These are phyloP conservation scores for Protea cynaroides DNA, from an alignment of 164 flowering plant genomes.

Conservation along the genomic window DNA sequence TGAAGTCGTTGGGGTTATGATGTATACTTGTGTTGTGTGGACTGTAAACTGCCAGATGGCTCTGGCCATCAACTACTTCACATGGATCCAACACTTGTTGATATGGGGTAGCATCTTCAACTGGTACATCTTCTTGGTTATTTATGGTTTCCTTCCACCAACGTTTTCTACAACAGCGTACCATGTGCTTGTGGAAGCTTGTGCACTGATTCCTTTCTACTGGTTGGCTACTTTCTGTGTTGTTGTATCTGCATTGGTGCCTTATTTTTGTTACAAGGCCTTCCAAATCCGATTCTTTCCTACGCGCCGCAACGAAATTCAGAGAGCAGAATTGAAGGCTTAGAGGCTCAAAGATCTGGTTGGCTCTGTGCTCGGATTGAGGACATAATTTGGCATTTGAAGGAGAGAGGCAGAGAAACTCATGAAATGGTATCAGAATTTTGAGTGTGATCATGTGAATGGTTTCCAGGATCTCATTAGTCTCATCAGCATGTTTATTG, in stretches of 20 bases:
- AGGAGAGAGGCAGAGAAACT: constrained; percentile 6
- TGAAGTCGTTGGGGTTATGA: constrained; percentile 50
- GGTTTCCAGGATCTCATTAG: too few relatives aligned
- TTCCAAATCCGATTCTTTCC: constrained; percentile 57
- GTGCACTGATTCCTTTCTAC: constrained; percentile 45
- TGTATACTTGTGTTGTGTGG: constrained; percentile 85
- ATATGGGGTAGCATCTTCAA: constrained; percentile 78
- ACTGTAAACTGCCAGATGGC: constrained; percentile 83
- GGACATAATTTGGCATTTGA: constrained; percentile 18
- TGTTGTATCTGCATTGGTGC: constrained; percentile 51
- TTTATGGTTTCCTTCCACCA: constrained; percentile 57
- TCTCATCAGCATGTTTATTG: too few relatives aligned
- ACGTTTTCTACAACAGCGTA: constrained; percentile 62
- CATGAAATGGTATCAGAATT: too few relatives aligned
- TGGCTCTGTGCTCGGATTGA: constrained; percentile 15
- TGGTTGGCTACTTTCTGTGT: constrained; percentile 54
- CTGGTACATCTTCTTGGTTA: constrained; percentile 63
- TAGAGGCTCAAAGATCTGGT: constrained; percentile 15
- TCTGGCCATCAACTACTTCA: constrained; percentile 69
- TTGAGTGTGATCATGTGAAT: too few relatives aligned
- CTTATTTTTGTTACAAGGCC: constrained; percentile 46
- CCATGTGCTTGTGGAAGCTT: constrained; percentile 61
- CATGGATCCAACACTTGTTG: constrained; percentile 84
- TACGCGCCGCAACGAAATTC: constrained; percentile 57
- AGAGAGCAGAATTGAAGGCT: constrained; percentile 21